Evolutionary conservation across 192 early-diverging fungal genomes (phyloP), one percentile per base, ranked within the genome.

Genomic region (Dissophora globulifera): DNA sequence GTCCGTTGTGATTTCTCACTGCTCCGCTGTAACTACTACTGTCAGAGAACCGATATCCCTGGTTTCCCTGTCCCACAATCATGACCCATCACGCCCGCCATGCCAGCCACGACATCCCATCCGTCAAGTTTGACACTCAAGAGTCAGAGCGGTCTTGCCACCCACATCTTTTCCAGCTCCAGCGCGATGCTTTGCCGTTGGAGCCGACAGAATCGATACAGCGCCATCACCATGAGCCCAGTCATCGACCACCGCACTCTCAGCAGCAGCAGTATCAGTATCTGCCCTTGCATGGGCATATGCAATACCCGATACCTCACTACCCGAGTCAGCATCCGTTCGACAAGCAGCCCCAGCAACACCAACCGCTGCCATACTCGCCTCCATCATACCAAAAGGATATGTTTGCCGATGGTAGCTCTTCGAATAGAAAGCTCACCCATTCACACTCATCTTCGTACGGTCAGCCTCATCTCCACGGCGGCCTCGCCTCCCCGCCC

Each of bases 401-500:
- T 38, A 3, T 17, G 0, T 55, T 60, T 32, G 19, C 3, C 12
- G 27, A 58, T 29, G 41, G 26, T 46, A 27, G 31, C 17, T 20
- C 27, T 4, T 26, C 23, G 0, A 47, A 31, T 26, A 31, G 17
- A 23, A 50, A 50, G 4, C 27, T 52, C 3, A 30, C 26, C 33
- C 32, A 47, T 13, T 53, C 67, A 1, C 57, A 69, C 16, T 51
- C 49, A 4, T 53, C 57, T 51, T 58, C 65, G 3, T 12, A 20
- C 38, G 42, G 55, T 42, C 65, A 67, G 4, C 38, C 65, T 11
- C 65, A 67, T 46, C 16, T 58, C 10, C 53, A 35, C 26, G 40
- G 55, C n/a, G 55, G 55, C 32, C 61, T 61, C 26, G 58, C 67
- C 11, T 54, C 67, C 8, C 58, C 58, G 32, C 67, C 55, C 2